Evolutionary conservation across 1,139 yeast species (phyloP).

Genomic region (Pichiaceae sp.): DNA sequence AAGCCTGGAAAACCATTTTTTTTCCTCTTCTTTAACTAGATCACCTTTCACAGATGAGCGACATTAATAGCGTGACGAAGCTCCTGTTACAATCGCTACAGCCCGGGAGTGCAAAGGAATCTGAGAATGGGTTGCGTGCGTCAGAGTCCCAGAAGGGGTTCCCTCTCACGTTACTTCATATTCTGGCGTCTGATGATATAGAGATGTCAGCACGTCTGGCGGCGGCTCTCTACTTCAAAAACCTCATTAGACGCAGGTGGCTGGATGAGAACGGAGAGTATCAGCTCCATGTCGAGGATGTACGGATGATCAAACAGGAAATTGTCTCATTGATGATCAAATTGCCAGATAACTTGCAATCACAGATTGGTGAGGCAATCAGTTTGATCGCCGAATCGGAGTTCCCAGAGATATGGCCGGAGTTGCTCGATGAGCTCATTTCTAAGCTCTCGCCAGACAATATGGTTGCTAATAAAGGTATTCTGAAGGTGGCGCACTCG

Average conservation of each 20-base stretch:
- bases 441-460: slow-evolving; percentile 54
- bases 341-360: slow-evolving; percentile 65
- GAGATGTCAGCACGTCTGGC: slow-evolving; percentile 65
- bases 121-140: slow-evolving; percentile 50
- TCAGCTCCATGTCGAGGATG: slow-evolving; percentile 53
- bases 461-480: slow-evolving; percentile 74
- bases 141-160: slow-evolving; percentile 68
- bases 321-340: slow-evolving; percentile 78
- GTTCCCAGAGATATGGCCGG: slow-evolving; percentile 86
- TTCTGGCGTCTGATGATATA: slow-evolving; percentile 58
- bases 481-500: slow-evolving; percentile 86
- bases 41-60: slow-evolving; percentile 16
- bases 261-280: slow-evolving; percentile 82
- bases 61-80: slow-evolving; percentile 29
- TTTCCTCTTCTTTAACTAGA: background rate
- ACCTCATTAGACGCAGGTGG: slow-evolving; percentile 80
- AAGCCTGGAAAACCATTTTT: background rate
- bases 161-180: slow-evolving; percentile 63
- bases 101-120: slow-evolving; percentile 47
- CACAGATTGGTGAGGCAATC: slow-evolving; percentile 90
- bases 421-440: slow-evolving; percentile 69
- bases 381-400: slow-evolving; percentile 92
- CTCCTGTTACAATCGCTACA: slow-evolving; percentile 41
- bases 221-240: slow-evolving; percentile 85
- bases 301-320: slow-evolving; percentile 60